Percentiles rank a stretch among this genome's conserved stretches.
phyloP scores from a whole-genome alignment of 1,284 basidiomycete species.

The Ceratobasidium sp. region DNA sequence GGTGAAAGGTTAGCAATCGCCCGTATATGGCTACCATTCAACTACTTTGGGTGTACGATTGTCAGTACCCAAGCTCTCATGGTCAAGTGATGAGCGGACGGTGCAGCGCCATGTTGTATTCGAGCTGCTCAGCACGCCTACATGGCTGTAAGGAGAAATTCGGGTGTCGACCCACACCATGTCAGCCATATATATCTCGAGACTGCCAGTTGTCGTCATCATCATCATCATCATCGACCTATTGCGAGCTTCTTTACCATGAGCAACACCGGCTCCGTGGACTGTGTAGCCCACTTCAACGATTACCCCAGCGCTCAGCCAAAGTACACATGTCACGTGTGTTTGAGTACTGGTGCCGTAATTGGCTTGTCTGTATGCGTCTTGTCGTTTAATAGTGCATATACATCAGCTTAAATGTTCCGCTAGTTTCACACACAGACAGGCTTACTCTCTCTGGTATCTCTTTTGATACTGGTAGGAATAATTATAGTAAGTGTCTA shows the following conservation, averaged over 20 bases:
- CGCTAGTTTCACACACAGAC: conserved; percentile 19
- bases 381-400: neutral
- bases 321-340: conserved; percentile 12
- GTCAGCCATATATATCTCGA: too few relatives aligned
- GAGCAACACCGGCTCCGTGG: neutral
- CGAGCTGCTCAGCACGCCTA: too few relatives aligned
- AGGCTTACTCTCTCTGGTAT: neutral
- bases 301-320: neutral
- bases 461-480: neutral
- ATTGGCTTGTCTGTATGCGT: conserved; percentile 13
- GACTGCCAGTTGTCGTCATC: too few relatives aligned
- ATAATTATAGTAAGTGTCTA: conserved; percentile 8
- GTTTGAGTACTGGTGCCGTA: conserved; percentile 19
- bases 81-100: too few relatives aligned
- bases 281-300: neutral
- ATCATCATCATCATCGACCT: too few relatives aligned
- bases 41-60: too few relatives aligned
- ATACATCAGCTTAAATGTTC: neutral
- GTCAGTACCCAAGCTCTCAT: too few relatives aligned
- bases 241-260: neutral
- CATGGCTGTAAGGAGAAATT: too few relatives aligned
- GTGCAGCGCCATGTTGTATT: too few relatives aligned
- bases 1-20: too few relatives aligned
- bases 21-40: too few relatives aligned
- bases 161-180: too few relatives aligned